Base-by-base conservation (phyloP, 208 protist species). In the Crithidia mellificae region DNA sequence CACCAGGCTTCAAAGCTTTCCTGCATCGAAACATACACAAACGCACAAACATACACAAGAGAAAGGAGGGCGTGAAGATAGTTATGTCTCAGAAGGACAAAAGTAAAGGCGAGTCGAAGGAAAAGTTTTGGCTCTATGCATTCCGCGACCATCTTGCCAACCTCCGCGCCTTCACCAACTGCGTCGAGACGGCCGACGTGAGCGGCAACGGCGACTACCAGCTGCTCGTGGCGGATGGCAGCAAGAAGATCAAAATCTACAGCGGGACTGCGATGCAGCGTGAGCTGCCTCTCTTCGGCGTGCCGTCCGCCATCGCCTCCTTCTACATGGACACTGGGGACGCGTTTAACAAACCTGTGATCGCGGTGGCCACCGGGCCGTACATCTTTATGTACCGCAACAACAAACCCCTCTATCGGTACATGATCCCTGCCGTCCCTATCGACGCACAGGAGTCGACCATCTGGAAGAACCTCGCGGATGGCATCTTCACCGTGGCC, bases 171-270 rank as follows among this genome's bases (percentile, higher is more conserved):
- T 95, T 87, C 68, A 82, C 78, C 47, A 80, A 64, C 56, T 93
- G 87, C 53, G 77, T 98, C 25, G 74, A 83, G 34, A 85, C 94
- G 25, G 88, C 78, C 12, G 94, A 98, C 71, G 55, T 98, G 3
- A 80, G 77, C 44, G 95, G 94, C 47, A 84, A 96, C 62, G 96
- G 93, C n/a, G 95, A 99, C 66, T 92, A 91, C 49, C 97, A 98
- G 72, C 81, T 98, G 11, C 56, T 98, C 32, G 77, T 98, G 15
- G 96, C 95, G 1, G 88, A 95, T 73, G 76, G 77, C 20, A 84
- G 77, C 63, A 80, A 85, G 32, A 80, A 81, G 61, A 74, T 98
- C 6, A 94, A 96, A 54, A 59, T 96, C 19, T 97, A 88, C 80
- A 39, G 54, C 46, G 94, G 94, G 19, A 97, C 92, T 6, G 52